Evolutionary conservation across 2,329 filamentous ascomycete species (phyloP), one percentile per base, ranked within the genome.

Genomic region (Pseudogymnoascus sp.): DNA sequence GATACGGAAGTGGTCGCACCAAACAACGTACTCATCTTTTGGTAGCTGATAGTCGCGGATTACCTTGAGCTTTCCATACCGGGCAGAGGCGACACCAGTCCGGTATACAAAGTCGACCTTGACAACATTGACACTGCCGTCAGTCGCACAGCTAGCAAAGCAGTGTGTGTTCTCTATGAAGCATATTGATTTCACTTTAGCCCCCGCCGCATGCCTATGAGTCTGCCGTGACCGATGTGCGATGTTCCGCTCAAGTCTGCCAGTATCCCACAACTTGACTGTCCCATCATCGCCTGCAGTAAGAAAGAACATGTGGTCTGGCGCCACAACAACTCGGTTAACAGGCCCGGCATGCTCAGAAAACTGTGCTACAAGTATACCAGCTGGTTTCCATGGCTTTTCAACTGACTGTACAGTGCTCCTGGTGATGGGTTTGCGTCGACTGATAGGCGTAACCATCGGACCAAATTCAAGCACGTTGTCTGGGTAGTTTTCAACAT

Each of bases 81-180:
- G 87, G 35, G 73, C 71, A 47, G 78, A 77, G 61, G 83, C 82
- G 5, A 85, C 83, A 19, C 79, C 79, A 37, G 82, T 80, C 14
- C 79, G 74, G 64, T 82, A 82, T 16, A 80, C 76, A 67, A 86
- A 86, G 64, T 89, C 86, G 33, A 74, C 72, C 35, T 91, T 91
- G 65, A 97, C 89, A 1, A 96, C 90, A 71, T 96, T 89, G 8
- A 99, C 87, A 69, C 87, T 93, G 21, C 95, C 95, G 74, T 99
- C 93, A 56, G 85, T 91, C 4, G 90, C 93, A 61, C 91, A 95
- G 71, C 90, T 96, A 65, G 96, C 82, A 72, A 99, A 97, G 21
- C 90, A 93, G 74, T 97, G 92, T 0, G 93, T 96, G 68, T 92
- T 90, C 72, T 97, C 93, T 40, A 99, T 85, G 72, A 99, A 97